Evolutionary conservation across 768 basidiomycete genomes (phyloP), one percentile per base, ranked within the genome.

Genomic region (Amanita brunnescens): DNA sequence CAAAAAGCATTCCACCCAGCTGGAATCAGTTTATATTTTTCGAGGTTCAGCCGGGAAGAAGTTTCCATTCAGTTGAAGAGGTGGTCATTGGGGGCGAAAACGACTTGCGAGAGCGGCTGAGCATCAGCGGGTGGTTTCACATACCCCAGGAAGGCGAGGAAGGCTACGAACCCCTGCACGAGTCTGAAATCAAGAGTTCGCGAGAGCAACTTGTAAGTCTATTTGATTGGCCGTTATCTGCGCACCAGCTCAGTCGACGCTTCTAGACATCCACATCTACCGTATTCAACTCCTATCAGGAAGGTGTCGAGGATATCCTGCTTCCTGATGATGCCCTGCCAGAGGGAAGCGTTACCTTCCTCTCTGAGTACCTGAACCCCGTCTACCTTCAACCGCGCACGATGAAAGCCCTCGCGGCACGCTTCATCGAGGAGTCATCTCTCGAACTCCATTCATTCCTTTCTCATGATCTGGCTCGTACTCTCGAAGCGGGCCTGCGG

Each of bases 121-220:
- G 88, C 57, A 88, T 97, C 59, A 92, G 88, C 58, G 95, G 95
- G 6, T 98, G 95, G 95, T 98, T 97, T 70, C 95, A 98, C 63
- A 82, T 85, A 20, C 85, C 91, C 0, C 83, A 95, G 61, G 83
- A 87, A 56, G 91, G 89, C 9, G 95, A 98, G 64, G 87, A 92
- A 34, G 93, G 90, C 0, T 91, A 90, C 60, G 73, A 79, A 42
- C 68, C 73, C 0, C 81, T 83, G 13, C 61, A 66, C 34, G 65
- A 62, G 24, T 58, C 69, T 18, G 73, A 77, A 46, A 57, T 75
- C 29, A 86, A 88, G 67, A 91, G 85, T 65, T 94, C 92, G 3
- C 77, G 94, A 50, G 89, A 94, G 63, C 95, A 97, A 65, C 84
- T 98, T 32, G 94, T 95, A 61, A 67, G 90, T 79, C 26, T 18